phyloP scores from a whole-genome alignment of 2,329 filamentous ascomycete genomes.

The Talaromyces sp. region DNA sequence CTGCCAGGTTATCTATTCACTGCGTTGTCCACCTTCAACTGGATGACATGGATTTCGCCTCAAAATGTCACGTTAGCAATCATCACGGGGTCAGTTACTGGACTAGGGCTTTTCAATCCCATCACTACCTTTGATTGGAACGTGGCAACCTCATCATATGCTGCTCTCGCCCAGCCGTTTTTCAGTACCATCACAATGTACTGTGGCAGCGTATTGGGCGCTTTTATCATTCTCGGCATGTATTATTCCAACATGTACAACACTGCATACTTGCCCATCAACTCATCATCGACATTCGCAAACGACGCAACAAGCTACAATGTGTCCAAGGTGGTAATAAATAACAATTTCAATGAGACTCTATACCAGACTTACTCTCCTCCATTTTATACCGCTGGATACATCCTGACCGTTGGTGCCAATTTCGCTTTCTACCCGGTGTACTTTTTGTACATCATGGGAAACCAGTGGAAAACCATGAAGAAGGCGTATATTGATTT shows the following conservation, averaged over 20 bases:
- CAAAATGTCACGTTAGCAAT: constrained; percentile 7
- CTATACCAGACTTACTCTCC: not conserved
- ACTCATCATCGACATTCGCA: constrained; percentile 7
- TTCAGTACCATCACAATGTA: constrained; percentile 5
- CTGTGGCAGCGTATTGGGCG: constrained; percentile 5
- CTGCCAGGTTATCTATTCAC: constrained; percentile 8
- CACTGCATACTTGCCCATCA: constrained; percentile 11
- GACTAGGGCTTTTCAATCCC: constrained; percentile 1
- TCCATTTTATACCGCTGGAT: not conserved
- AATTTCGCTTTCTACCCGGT: constrained; percentile 9
- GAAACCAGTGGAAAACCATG: constrained; percentile 12
- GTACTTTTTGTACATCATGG: constrained; percentile 11
- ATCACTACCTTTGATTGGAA: constrained; percentile 11
- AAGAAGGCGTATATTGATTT: constrained; percentile 11
- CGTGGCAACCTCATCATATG: constrained; percentile 7
- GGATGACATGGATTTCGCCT: constrained; percentile 12
- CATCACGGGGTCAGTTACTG: constrained; percentile 9
- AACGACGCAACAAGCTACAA: constrained; percentile 8
- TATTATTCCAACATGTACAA: constrained; percentile 12
- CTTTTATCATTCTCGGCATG: constrained; percentile 11
- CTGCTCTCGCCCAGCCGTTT: constrained; percentile 8
- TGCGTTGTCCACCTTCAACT: constrained; percentile 12
- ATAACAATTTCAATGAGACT: not conserved
- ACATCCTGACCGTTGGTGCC: constrained; percentile 9
- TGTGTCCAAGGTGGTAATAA: constrained; percentile 4